Base-by-base conservation (phyloP, 495 filamentous ascomycete species). In the Bathelium albidoporum region DNA sequence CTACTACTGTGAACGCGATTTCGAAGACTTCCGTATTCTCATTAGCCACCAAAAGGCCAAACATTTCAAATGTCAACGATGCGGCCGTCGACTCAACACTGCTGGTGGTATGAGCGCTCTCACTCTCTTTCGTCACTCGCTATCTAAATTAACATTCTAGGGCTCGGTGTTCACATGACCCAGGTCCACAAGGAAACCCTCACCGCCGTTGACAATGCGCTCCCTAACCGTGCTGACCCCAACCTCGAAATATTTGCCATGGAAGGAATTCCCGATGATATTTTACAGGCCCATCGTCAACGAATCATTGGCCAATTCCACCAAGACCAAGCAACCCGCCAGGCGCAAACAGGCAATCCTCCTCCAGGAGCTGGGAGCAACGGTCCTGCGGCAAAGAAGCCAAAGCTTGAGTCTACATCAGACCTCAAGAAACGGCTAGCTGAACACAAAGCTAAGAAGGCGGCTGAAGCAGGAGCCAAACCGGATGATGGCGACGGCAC, bases 1-100 rank as follows among this genome's bases (percentile, higher is more conserved):
- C 79, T 98, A 96, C 76, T 98, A 98, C 77, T 98, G 94, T 78
- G 94, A 97, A 78, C 86, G 93, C 75, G 94, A 97, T 76, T 98
- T 98, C 68, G 92, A 97, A 72, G 94, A 97, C 75, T 75, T 97
- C 14, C 95, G 95, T 77, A 90, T 97, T 64, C 84, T 98, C 58
- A 95, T 96, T 65, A 88, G 87, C 59, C 94, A 98, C 76, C 95
- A 97, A 72, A 97, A 96, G 73, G 92, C 94, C 24, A 97, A 97
- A 76, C 94, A 98, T 74, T 97, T 95, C 83, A 96, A 95, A 73
- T 98, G 94, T 75, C 90, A 95, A 65, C 77, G 86, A 78, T 98
- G 94, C 72, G 83, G 83, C 26, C 85, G 94, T 64, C 81, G 92
- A 66, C 74, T 98, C 39, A 96, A 97, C 70, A 98, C 94, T 1